Evolutionary conservation across 2,329 filamentous ascomycete species (phyloP).

Genomic region (Annulohypoxylon truncatum): DNA sequence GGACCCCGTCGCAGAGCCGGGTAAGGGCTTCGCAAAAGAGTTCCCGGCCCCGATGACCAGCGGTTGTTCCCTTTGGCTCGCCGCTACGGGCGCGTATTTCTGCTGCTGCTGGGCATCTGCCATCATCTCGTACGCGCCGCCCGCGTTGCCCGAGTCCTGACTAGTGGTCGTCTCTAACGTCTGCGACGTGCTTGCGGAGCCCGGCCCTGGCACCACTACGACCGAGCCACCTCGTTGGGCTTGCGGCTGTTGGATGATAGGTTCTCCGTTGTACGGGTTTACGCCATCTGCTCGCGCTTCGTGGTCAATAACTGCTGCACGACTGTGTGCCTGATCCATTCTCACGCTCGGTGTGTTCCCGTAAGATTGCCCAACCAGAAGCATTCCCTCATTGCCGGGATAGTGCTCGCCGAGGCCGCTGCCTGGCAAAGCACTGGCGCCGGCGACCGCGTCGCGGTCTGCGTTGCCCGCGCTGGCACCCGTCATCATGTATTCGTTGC

Average conservation of each 20-base stretch:
- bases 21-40: slow-evolving; percentile 37
- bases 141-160: slow-evolving; percentile 40
- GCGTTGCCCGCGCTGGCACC: slow-evolving; percentile 41
- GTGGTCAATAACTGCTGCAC: slow-evolving; percentile 62
- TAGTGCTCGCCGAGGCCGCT: slow-evolving; percentile 55
- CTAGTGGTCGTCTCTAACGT: slow-evolving; percentile 37
- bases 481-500: slow-evolving; percentile 42
- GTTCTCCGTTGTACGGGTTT: slow-evolving; percentile 67
- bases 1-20: slow-evolving; percentile 20
- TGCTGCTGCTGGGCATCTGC: slow-evolving; percentile 33
- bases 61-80: slow-evolving; percentile 13
- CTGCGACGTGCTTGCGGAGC: slow-evolving; percentile 28
- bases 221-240: slow-evolving; percentile 29
- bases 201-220: slow-evolving; percentile 41
- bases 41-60: slow-evolving; percentile 23
- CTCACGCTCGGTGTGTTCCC: slow-evolving; percentile 59
- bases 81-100: slow-evolving; percentile 13
- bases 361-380: slow-evolving; percentile 54
- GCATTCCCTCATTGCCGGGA: slow-evolving; percentile 36
- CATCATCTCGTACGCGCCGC: slow-evolving; percentile 33
- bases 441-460: slow-evolving; percentile 70
- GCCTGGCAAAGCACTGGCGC: slow-evolving; percentile 66
- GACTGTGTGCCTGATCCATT: slow-evolving; percentile 62
- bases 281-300: slow-evolving; percentile 66
- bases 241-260: slow-evolving; percentile 43